phyloP scores from a whole-genome alignment of 73 alveolate species.

The Paramecium tetraurelia region DNA sequence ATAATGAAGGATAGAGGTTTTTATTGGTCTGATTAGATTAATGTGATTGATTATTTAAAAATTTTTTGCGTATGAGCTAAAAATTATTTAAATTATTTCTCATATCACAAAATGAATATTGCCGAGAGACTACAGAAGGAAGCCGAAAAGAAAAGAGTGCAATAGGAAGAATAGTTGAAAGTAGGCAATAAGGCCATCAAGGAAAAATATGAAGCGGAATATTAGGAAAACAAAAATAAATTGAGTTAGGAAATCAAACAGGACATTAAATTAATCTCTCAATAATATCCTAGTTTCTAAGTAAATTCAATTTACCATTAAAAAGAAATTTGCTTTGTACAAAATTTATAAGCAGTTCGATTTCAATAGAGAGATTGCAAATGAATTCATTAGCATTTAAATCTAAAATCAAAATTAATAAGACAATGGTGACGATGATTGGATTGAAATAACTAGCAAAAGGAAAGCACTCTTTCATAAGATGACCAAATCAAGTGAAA shows the following conservation, averaged over 20 bases:
- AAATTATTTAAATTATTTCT: neutral
- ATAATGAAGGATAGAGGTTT: neutral
- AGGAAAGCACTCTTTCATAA: neutral
- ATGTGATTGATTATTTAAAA: neutral
- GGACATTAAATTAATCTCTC: neutral
- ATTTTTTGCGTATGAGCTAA: neutral
- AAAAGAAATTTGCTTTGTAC: conserved; percentile 31
- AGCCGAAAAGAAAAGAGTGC: neutral
- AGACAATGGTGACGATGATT: neutral
- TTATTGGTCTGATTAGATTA: neutral
- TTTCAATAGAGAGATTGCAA: conserved; percentile 31
- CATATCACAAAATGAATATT: neutral
- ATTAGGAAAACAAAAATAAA: conserved; percentile 19
- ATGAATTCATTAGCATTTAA: conserved; percentile 22
- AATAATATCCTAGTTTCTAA: conserved; percentile 17
- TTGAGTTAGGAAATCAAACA: neutral
- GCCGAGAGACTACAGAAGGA: neutral
- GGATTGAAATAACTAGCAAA: conserved; percentile 32
- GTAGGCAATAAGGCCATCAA: neutral
- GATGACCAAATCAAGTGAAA: neutral
- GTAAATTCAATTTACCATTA: neutral
- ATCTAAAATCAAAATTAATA: neutral
- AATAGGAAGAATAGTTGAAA: neutral
- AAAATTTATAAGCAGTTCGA: conserved; percentile 12
- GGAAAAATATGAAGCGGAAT: neutral